Conservation (phyloP, 73 alveolate species). For the Stentor roeselii region DNA sequence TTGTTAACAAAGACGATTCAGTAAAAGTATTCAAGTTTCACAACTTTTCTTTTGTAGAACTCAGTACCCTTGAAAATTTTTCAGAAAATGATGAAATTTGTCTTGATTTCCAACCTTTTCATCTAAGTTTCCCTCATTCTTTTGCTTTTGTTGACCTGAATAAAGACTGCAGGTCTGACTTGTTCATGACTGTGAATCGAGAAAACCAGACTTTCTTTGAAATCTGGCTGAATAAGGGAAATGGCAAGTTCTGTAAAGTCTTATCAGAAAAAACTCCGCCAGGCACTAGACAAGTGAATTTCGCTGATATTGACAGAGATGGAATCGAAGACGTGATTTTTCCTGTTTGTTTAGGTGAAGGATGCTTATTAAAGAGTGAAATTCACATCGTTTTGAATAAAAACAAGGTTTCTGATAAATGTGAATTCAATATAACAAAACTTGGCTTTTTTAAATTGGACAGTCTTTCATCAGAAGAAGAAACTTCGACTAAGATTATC, state of each 20-base stretch:
- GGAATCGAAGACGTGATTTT: conserved; percentile 55
- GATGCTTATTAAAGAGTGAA: conserved; percentile 28
- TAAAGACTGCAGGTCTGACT: conserved; percentile 70
- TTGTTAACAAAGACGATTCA: not conserved
- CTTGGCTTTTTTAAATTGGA: conserved; percentile 7
- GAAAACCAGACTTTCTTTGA: not conserved
- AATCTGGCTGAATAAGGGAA: not conserved
- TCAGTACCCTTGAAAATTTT: too few species aligned
- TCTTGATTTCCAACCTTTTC: not conserved
- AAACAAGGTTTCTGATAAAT: conserved; percentile 33
- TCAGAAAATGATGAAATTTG: not conserved
- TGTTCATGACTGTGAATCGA: conserved; percentile 45
- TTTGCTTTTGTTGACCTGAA: conserved; percentile 56
- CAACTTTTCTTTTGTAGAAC: too few species aligned
- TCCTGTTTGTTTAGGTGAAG: conserved; percentile 30
- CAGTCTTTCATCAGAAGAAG: not conserved
- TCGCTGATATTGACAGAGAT: conserved; percentile 65
- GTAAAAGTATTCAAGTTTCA: not conserved
- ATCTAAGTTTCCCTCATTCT: conserved; percentile 48
- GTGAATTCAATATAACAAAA: not conserved
- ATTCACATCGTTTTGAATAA: conserved; percentile 31
- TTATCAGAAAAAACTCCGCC: conserved; percentile 28
- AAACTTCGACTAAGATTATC: too few species aligned
- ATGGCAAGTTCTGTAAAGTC: conserved; percentile 38
- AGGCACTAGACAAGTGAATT: conserved; percentile 33